Percentiles rank a stretch among this genome's conserved stretches.
Conservation (phyloP, 139 green algal species). For the Tetraselmis striata region DNA sequence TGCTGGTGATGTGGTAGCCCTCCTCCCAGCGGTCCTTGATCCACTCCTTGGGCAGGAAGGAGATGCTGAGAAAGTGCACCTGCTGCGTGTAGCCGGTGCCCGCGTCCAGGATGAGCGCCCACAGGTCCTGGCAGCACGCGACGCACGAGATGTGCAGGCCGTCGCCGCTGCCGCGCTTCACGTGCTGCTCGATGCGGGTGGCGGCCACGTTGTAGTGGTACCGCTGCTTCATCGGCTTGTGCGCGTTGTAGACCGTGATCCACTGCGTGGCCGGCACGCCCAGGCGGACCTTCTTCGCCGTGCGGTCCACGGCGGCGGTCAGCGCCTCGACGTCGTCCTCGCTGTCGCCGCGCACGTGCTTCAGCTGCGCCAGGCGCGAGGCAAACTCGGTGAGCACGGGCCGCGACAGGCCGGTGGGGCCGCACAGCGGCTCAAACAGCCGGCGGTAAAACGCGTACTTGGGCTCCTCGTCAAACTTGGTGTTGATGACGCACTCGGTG, state of each 20-base stretch:
- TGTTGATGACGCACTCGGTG: conserved; percentile 15
- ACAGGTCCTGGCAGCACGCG: conserved; percentile 16
- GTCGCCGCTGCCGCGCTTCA: conserved; percentile 15
- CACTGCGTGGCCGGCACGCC: conserved; percentile 6
- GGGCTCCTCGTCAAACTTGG: conserved; percentile 19
- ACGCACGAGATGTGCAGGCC: conserved; percentile 15
- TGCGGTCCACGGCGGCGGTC: background rate
- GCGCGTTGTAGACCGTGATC: conserved; percentile 21
- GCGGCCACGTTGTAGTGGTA: conserved; percentile 25
- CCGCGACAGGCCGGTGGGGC: conserved; percentile 3
- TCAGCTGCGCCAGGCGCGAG: conserved; percentile 22
- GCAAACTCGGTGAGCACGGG: conserved; percentile 5
- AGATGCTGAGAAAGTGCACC: conserved; percentile 17
- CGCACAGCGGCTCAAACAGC: conserved; percentile 12
- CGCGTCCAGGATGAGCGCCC: conserved; percentile 24
- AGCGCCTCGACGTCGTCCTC: background rate
- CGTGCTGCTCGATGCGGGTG: conserved; percentile 10
- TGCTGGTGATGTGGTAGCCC: conserved; percentile 77
- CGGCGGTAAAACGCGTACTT: conserved; percentile 4
- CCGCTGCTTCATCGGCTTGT: conserved; percentile 23
- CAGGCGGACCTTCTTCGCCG: conserved; percentile 3
- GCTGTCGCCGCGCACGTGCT: background rate
- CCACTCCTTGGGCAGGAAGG: conserved; percentile 63
- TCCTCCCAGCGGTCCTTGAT: conserved; percentile 82
- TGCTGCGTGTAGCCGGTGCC: conserved; percentile 19